Percentiles rank a stretch among this genome's conserved stretches.
These are phyloP conservation scores for Globisporangium nunn DNA, from an alignment of 352 stramenopile species.

Conservation along the genomic window DNA sequence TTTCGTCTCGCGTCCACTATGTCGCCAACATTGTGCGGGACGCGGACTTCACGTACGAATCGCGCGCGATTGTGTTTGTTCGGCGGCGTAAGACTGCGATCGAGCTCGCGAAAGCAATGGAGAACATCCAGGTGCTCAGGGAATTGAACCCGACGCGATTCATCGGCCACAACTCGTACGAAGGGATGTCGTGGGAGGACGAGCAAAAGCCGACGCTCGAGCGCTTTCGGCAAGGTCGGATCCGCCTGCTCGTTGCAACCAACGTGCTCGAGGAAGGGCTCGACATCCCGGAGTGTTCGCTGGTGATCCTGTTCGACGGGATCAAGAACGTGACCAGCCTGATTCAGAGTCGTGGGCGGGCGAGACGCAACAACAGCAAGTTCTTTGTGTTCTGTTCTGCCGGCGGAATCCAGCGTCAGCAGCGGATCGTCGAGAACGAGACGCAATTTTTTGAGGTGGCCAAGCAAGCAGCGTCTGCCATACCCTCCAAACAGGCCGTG, in stretches of 20 bases:
- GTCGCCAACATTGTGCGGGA: slow-evolving; percentile 39
- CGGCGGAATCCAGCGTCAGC: slow-evolving; percentile 27
- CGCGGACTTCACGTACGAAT: slow-evolving; percentile 43
- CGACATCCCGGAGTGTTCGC: slow-evolving; percentile 68
- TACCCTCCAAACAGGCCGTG: slow-evolving; percentile 43
- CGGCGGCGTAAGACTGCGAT: slow-evolving; percentile 58
- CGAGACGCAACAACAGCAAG: slow-evolving; percentile 40
- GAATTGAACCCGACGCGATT: slow-evolving; percentile 67
- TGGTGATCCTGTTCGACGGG: slow-evolving; percentile 76
- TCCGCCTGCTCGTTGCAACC: slow-evolving; percentile 66
- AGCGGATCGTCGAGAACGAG: slow-evolving; percentile 53
- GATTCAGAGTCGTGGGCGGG: slow-evolving; percentile 70
- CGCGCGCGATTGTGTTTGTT: slow-evolving; percentile 76
- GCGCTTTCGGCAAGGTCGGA: slow-evolving; percentile 54
- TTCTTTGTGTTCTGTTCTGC: slow-evolving; percentile 68
- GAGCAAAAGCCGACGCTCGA: slow-evolving; percentile 70
- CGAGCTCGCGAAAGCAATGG: slow-evolving; percentile 58
- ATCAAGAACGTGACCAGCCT: slow-evolving; percentile 62
- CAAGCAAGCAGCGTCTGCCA: slow-evolving; percentile 21
- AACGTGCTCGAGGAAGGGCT: slow-evolving; percentile 78
- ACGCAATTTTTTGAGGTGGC: slow-evolving; percentile 32
- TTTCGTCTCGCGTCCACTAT: slow-evolving; percentile 49
- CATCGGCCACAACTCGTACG: slow-evolving; percentile 74
- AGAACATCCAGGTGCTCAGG: slow-evolving; percentile 37
- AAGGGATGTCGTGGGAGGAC: slow-evolving; percentile 77